phyloP scores from a whole-genome alignment of 148 eudicot genomes.

The Cornus florida region DNA sequence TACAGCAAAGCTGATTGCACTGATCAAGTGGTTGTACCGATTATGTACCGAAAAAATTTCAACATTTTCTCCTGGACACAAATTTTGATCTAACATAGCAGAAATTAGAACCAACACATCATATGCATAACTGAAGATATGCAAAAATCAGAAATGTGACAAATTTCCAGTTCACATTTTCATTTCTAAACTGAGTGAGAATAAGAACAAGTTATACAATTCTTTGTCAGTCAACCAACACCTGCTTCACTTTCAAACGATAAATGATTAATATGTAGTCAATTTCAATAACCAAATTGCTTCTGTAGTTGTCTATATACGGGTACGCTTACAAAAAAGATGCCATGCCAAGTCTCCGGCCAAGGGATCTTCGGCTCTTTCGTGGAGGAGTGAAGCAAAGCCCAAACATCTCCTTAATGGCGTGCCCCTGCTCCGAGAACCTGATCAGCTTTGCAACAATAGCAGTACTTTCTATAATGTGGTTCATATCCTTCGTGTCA shows the following conservation, averaged over 20 bases:
- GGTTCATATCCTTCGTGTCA: slow-evolving; percentile 46
- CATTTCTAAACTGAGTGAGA: neutral
- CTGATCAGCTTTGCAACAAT: slow-evolving; percentile 64
- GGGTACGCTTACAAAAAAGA: slow-evolving; percentile 40
- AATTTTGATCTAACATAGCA: neutral
- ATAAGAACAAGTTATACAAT: neutral
- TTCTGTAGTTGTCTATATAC: neutral
- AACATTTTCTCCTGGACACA: too few species aligned
- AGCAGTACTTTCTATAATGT: slow-evolving; percentile 57
- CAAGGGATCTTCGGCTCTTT: slow-evolving; percentile 54
- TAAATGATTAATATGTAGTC: neutral
- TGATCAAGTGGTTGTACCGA: too few species aligned
- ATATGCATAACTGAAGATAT: neutral
- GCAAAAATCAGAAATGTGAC: neutral
- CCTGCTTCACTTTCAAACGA: neutral
- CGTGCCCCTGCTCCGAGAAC: slow-evolving; percentile 63
- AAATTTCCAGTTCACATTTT: neutral
- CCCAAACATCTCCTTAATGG: slow-evolving; percentile 81
- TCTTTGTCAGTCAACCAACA: neutral
- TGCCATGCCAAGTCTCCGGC: slow-evolving; percentile 57
- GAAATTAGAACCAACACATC: neutral
- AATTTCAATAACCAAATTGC: slow-evolving; percentile 9
- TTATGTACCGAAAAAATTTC: too few species aligned
- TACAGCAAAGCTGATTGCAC: too few species aligned
- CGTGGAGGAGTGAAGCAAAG: slow-evolving; percentile 71